These are phyloP conservation scores for Plectosphaerella cucumerina DNA, from an alignment of 2,329 filamentous ascomycete genomes.

Conservation along the genomic window DNA sequence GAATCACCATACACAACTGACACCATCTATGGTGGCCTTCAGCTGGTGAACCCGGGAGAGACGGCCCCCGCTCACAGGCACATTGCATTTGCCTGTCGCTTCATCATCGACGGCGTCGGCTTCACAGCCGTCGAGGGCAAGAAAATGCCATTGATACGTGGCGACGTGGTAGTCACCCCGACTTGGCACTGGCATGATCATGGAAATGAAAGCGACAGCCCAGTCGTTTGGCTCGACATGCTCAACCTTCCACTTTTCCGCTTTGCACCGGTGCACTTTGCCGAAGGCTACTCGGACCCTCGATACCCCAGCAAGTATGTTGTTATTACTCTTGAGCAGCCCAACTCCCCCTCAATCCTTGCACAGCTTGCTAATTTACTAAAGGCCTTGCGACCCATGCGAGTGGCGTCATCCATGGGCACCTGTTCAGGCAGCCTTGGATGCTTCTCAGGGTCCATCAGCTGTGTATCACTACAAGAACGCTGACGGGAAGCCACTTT, in stretches of 20 bases:
- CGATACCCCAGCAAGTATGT: constrained; percentile 43
- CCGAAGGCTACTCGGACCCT: constrained; percentile 41
- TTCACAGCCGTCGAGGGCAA: constrained; percentile 54
- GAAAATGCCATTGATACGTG: constrained; percentile 44
- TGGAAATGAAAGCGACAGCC: constrained; percentile 49
- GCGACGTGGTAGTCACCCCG: constrained; percentile 54
- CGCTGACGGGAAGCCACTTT: constrained; percentile 25
- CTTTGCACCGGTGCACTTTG: constrained; percentile 49
- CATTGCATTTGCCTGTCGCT: constrained; percentile 51
- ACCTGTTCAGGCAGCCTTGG: constrained; percentile 32
- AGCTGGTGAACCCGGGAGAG: constrained; percentile 53
- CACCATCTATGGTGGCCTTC: constrained; percentile 53
- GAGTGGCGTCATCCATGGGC: constrained; percentile 40
- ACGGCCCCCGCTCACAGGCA: constrained; percentile 52
- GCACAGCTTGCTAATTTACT: background rate
- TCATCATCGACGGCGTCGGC: constrained; percentile 53
- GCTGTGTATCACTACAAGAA: constrained; percentile 31
- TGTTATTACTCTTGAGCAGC: too few species aligned
- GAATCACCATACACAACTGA: constrained; percentile 53
- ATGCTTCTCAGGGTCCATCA: constrained; percentile 22
- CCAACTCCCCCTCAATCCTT: background rate
- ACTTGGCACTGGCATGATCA: constrained; percentile 59
- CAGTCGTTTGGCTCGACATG: constrained; percentile 55
- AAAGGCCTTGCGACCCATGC: constrained; percentile 26
- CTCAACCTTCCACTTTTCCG: constrained; percentile 49